Conservation (phyloP, 495 filamentous ascomycete species). For the Hyaloscypha hepaticicola region DNA sequence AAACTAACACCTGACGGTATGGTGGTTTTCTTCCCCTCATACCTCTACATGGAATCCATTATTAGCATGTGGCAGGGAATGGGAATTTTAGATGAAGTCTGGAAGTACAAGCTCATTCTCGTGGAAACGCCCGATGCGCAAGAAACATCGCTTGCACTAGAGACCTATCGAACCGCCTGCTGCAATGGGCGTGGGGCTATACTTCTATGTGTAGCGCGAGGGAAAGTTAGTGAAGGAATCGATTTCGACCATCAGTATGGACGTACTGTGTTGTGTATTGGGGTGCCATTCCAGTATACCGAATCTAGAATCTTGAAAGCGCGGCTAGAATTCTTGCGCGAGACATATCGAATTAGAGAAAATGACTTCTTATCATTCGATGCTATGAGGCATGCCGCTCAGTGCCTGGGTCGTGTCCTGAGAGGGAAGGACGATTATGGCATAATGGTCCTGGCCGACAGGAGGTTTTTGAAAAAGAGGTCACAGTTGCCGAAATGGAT, state of each 20-base stretch:
- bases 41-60: conserved; percentile 98
- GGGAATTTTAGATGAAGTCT: conserved; percentile 95
- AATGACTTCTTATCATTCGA: conserved; percentile 99
- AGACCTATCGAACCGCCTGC: conserved; percentile 96
- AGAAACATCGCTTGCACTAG: conserved; percentile 92
- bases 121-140: conserved; percentile 98
- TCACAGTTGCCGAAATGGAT: conserved; percentile 97
- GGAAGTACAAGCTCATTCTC: conserved; percentile 98
- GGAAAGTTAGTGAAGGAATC: conserved; percentile 96
- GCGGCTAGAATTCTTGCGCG: conserved; percentile 89
- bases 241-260: conserved; percentile 99
- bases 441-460: conserved; percentile 95
- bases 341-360: conserved; percentile 95
- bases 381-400: conserved; percentile 96
- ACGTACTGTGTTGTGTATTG: conserved; percentile 93
- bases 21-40: conserved; percentile 98
- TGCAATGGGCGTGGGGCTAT: conserved; percentile 95
- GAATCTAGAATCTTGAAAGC: conserved; percentile 97
- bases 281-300: conserved; percentile 98
- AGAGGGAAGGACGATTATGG: conserved; percentile 98
- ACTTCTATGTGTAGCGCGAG: conserved; percentile 89
- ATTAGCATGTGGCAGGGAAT: conserved; percentile 99
- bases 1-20: conserved; percentile 95
- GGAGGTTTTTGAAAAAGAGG: conserved; percentile 86
- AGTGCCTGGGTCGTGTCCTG: conserved; percentile 93